Evolutionary conservation across 257 asterid species (phyloP), one percentile per base, ranked within the genome.

Genomic region (Eucommia ulmoides): DNA sequence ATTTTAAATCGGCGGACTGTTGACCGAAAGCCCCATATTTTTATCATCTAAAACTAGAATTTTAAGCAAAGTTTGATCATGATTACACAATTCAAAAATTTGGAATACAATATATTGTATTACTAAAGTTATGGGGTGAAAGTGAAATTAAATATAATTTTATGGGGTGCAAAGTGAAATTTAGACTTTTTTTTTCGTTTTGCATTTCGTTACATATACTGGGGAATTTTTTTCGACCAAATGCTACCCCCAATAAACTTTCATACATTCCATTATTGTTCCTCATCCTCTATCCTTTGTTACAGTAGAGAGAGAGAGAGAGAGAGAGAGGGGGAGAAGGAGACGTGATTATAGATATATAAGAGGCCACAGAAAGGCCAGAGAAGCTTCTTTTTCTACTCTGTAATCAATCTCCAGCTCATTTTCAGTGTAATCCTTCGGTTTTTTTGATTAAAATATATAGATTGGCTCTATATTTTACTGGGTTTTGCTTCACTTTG

Each of bases 341-440:
- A 20, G 64, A 33, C 11, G 48, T 55, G 55, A 66, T 55, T 52
- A 26, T 65, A 41, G 46, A 50, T 26, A 59, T 41, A 59, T 24
- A 49, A 23, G 26, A 54, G 44, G 45, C 42, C 29, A 16, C 44
- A 47, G 25, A 45, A 18, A 38, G 22, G 57, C 57, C 23, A 41
- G 53, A 65, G 25, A 25, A 51, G 21, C n/a, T 42, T 42, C 7
- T 18, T 38, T 2, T 18, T 42, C 19, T 21, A 16, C 20, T 42
- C 38, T 29, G 38, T 12, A 29, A 29, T 12, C 38, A 29, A 29
- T 21, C 20, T 4, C 12, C 16, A 20, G 21, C 20, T 22, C 15
- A 10, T 57, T 25, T 38, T 14, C 45, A 33, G 20, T 15, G 9
- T 42, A 19, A 42, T 42, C 48, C 4, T 21, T 42, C 3, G 19